These are phyloP conservation scores for Sclerospora graminicola DNA, from an alignment of 352 stramenopile genomes.

Conservation along the genomic window DNA sequence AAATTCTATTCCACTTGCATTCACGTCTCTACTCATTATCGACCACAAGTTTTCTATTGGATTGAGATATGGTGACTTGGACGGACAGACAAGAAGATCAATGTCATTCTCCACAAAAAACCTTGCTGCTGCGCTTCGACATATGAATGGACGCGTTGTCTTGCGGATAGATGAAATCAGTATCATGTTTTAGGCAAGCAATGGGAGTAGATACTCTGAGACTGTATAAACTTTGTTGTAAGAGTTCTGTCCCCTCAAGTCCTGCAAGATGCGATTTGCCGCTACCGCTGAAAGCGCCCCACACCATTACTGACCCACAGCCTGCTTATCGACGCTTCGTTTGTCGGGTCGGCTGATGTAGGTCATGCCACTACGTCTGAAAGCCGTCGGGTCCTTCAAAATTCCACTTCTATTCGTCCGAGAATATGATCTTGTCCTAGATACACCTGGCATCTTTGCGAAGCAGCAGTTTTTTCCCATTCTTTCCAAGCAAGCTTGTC, in stretches of 20 bases:
- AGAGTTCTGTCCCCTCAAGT: constrained; percentile 12
- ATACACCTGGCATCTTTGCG: not conserved
- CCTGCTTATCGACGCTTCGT: constrained; percentile 6
- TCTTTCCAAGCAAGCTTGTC: not conserved
- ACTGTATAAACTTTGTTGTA: constrained; percentile 17
- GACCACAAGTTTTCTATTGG: constrained; percentile 16
- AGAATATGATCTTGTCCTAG: constrained; percentile 32
- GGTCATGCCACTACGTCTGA: constrained; percentile 21
- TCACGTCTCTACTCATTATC: constrained; percentile 4
- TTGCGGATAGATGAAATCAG: constrained; percentile 20
- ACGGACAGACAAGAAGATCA: constrained; percentile 3
- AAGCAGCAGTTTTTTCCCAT: constrained; percentile 5
- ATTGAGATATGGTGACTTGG: constrained; percentile 11
- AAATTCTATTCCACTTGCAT: constrained; percentile 3
- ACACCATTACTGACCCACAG: no score
- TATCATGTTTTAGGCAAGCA: constrained; percentile 9
- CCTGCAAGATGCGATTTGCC: constrained; percentile 7
- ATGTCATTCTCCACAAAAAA: constrained; percentile 7
- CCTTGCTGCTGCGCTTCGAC: constrained; percentile 13
- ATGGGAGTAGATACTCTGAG: constrained; percentile 20
- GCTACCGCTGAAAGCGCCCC: constrained; percentile 6
- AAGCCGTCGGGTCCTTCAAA: constrained; percentile 27
- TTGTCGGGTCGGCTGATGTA: not conserved
- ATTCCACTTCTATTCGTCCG: no score
- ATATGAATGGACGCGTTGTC: no score